Evolutionary conservation across 108 stramenopile genomes (phyloP).

Genomic region (Nitzschia sp.): DNA sequence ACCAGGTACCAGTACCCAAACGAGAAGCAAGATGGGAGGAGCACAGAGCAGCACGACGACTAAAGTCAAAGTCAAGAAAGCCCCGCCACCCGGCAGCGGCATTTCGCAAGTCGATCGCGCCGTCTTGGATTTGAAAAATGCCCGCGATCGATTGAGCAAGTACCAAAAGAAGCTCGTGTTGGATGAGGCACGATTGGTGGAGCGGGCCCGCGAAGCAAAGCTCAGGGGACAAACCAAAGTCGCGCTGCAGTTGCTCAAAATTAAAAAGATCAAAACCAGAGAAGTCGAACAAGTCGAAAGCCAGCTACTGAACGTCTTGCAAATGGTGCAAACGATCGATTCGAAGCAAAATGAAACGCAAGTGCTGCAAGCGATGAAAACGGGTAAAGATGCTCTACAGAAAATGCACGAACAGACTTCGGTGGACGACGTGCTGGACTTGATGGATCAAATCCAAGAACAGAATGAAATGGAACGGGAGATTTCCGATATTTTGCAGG

Average conservation of each 20-base stretch:
- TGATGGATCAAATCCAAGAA: slow-evolving; percentile 90
- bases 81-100: background rate
- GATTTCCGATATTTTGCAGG: slow-evolving; percentile 65
- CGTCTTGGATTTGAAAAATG: slow-evolving; percentile 88
- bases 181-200: slow-evolving; percentile 63
- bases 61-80: background rate
- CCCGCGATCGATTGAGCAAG: slow-evolving; percentile 76
- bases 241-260: slow-evolving; percentile 73
- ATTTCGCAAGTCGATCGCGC: slow-evolving; percentile 78
- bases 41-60: slow-evolving; percentile 6
- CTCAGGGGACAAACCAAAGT: slow-evolving; percentile 53
- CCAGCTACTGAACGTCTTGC: slow-evolving; percentile 77
- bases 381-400: slow-evolving; percentile 86
- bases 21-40: slow-evolving; percentile 3
- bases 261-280: slow-evolving; percentile 73
- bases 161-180: slow-evolving; percentile 68
- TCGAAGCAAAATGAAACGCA: slow-evolving; percentile 80
- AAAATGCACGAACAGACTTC: slow-evolving; percentile 86
- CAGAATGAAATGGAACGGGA: slow-evolving; percentile 79
- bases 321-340: slow-evolving; percentile 88
- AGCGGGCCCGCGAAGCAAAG: slow-evolving; percentile 68
- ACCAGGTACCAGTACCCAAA: too few species aligned
- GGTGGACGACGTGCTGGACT: slow-evolving; percentile 85
- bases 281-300: slow-evolving; percentile 72
- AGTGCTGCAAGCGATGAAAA: slow-evolving; percentile 65